These are phyloP conservation scores for Lojkania enalia DNA, from an alignment of 2,329 filamentous ascomycete species.

Conservation along the genomic window DNA sequence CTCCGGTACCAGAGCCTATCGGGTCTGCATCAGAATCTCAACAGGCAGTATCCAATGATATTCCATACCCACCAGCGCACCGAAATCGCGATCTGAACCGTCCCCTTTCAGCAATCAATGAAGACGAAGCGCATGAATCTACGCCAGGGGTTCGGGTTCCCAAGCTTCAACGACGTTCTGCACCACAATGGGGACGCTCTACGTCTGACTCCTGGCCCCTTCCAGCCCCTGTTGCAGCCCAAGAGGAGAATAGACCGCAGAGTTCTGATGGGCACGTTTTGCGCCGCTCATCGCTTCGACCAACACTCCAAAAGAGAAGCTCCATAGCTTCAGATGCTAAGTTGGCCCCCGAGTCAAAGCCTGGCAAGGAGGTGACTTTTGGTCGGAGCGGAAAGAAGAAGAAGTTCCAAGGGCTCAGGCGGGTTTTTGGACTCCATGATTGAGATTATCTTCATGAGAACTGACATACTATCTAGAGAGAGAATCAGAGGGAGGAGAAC, in stretches of 20 bases:
- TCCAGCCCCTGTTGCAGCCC: slow-evolving; percentile 35
- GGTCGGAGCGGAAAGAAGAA: slow-evolving; percentile 57
- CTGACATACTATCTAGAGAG: slow-evolving; percentile 19
- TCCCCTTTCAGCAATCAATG: slow-evolving; percentile 40
- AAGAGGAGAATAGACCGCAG: slow-evolving; percentile 30
- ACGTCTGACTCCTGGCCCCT: slow-evolving; percentile 56
- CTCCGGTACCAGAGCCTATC: neutral
- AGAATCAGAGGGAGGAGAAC: neutral
- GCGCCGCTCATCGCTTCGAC: slow-evolving; percentile 25
- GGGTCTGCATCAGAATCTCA: neutral
- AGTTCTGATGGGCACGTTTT: slow-evolving; percentile 34
- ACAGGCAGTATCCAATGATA: slow-evolving; percentile 17
- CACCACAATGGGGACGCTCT: slow-evolving; percentile 35
- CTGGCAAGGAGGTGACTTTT: slow-evolving; percentile 34
- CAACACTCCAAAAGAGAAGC: slow-evolving; percentile 25
- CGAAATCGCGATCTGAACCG: slow-evolving; percentile 30
- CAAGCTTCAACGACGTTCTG: slow-evolving; percentile 54
- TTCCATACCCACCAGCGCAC: slow-evolving; percentile 34
- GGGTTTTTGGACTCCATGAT: slow-evolving; percentile 65
- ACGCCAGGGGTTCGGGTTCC: slow-evolving; percentile 41
- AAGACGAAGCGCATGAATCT: slow-evolving; percentile 35
- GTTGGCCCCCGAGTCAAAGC: slow-evolving; percentile 38
- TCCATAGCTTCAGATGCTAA: slow-evolving; percentile 30
- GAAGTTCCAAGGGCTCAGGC: slow-evolving; percentile 68
- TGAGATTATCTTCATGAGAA: slow-evolving; percentile 34